Base-by-base conservation (phyloP, 1,284 basidiomycete genomes). In the Paramarasmius palmivorus region DNA sequence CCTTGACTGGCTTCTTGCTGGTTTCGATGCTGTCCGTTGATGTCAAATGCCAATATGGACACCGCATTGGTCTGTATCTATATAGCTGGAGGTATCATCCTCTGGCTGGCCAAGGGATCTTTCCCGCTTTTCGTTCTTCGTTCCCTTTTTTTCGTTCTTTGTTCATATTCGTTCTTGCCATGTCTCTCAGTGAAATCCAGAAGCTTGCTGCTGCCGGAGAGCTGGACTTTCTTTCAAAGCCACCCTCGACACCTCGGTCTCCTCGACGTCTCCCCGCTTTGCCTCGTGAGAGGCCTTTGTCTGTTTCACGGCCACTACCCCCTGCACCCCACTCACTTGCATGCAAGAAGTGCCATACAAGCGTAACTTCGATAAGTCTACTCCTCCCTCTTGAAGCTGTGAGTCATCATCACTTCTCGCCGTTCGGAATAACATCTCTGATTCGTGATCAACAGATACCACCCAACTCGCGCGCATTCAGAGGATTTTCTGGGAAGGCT, bases 401-500 rank as follows among this genome's bases (percentile, higher is more conserved):
- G 56, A 63, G 73, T 69, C 32, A 8, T 35, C 37, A 45, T 26
- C 25, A 46, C n/a, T n/a, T 32, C 22, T 12, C n/a, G 19, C 2
- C 35, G 49, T 26, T 25, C 44, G 25, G 48, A 50, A 14, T 42
- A 25, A 36, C 32, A 19, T 34, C 25, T 50, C 49, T 36, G 51
- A 45, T 58, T 1, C 25, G 50, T 41, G 6, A 25, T 26, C 25
- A 41, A 20, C 46, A 77, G 75, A 73, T 76, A 47, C 76, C 75
- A 5, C 65, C 69, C 2, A 64, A 73, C 49, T 75, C 77, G 15
- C 69, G 75, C 22, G 63, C 68, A 29, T 79, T 81, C 61, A 69
- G 66, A 56, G 78, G 78, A 10, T 81, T 77, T 61, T 73, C 71
- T 25, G 77, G 77, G 29, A 77, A 75, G 63, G 78, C 77, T 4